Evolutionary conservation across 2,329 filamentous ascomycete genomes (phyloP), one percentile per base, ranked within the genome.

Genomic region (Clonostachys rhizophaga): DNA sequence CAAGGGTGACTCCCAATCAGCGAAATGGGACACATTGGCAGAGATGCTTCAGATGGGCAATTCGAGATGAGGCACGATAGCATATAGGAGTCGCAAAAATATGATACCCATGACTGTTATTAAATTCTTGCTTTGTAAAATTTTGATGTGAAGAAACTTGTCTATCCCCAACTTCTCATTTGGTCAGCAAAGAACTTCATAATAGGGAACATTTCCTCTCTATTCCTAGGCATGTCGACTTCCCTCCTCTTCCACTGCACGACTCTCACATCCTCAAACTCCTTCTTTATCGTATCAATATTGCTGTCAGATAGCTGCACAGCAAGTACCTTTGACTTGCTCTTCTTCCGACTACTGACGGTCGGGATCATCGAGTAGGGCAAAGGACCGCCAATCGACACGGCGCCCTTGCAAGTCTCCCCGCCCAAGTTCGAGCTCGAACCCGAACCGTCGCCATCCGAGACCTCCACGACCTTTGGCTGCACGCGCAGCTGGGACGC

Each of bases 191-290:
- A 78, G 57, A 86, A 96, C 59, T 86, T 81, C 90, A 96, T 96
- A 50, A 96, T 78, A 1, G 91, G 91, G 58, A 91, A 61, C 78
- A 95, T 91, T 74, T 97, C 91, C 11, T 95, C 90, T 46, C 86
- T 76, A 61, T 77, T 86, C 42, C 75, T 72, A n/a, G 91, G 90
- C 91, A 96, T 96, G 2, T 78, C 78, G 64, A 95, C 89, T 6
- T 85, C 87, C 4, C 64, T 66, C 59, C 84, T 81, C 58, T 76
- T 79, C 82, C 88, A 94, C 58, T 79, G 79, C 47, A 83, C 83
- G 52, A 84, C 74, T 62, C 82, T 76, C 18, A 89, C 82, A 57
- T 83, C 75, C 52, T 75, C 69, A 64, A 92, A 94, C 47, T 80
- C 76, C 40, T 72, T 70, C 61, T 82, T 86, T 35, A 91, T 68